Evolutionary conservation across 2,329 filamentous ascomycete species (phyloP), one percentile per base, ranked within the genome.

Genomic region (Herpomyces periplanetae): DNA sequence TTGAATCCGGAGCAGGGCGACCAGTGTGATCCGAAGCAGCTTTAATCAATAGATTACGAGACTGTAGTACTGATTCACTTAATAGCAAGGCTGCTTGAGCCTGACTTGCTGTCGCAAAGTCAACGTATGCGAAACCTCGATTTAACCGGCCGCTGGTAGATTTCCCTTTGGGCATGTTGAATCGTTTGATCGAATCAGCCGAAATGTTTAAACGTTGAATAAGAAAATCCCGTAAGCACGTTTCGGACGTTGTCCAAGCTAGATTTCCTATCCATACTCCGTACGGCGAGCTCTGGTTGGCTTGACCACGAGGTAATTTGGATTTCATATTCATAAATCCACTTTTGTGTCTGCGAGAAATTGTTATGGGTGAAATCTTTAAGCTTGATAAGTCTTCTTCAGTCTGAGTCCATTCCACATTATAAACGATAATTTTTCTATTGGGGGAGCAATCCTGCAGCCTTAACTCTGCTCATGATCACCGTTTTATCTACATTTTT

Each of bases 201-300:
- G 34, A 31, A 23, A 51, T 45, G 8, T 35, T 31, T 4, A 57
- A 58, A 33, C 58, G 54, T 14, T 58, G 51, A 13, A 61, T 50
- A n/a, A 96, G 43, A 49, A 85, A 91, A 24, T 50, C 51, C 31
- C 61, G 58, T 18, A 96, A 43, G 25, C 69, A 58, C 6, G 53
- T 44, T 23, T 62, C 57, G 17, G 63, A 80, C 15, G 62, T 46
- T 17, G 52, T 55, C 45, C 75, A 96, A n/a, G 64, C 55, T 25
- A 96, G 42, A 39, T 96, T 96, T 30, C 84, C 80, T 29, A 96
- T 66, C 80, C 80, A 96, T 27, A 96, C 55, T 25, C 71, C 68
- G 37, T 69, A 58, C 8, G 65, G 57, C 5, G 69, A 80, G 23
- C 68, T 60, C 28, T 45, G n/a, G n/a, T n/a, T n/a, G n/a, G n/a